phyloP scores from a whole-genome alignment of 164 flowering plant species.

The Echeveria elegans region DNA sequence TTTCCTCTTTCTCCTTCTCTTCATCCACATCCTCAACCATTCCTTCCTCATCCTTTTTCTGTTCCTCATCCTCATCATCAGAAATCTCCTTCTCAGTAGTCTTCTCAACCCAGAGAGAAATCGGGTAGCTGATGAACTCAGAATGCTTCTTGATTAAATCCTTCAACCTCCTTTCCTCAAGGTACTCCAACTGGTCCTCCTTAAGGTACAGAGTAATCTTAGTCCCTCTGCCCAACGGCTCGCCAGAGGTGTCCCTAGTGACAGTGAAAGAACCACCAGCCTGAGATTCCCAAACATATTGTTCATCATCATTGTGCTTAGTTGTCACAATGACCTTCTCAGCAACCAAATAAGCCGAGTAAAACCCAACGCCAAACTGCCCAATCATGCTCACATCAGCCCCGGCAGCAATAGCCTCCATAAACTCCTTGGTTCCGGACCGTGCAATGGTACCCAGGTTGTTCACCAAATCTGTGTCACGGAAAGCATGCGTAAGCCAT shows the following conservation, averaged over 20 bases:
- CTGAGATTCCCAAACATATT: constrained; percentile 20
- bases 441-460: constrained; percentile 25
- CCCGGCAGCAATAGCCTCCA: constrained; percentile 30
- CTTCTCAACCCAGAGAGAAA: constrained; percentile 29
- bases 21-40: constrained; percentile 20
- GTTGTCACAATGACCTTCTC: constrained; percentile 19
- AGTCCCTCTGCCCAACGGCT: constrained; percentile 16
- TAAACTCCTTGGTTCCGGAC: constrained; percentile 28
- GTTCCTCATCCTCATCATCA: constrained; percentile 25
- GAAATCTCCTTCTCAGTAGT: constrained; percentile 27
- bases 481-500: not conserved
- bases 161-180: constrained; percentile 14
- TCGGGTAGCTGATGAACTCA: constrained; percentile 27
- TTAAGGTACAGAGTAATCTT: constrained; percentile 15
- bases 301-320: constrained; percentile 21
- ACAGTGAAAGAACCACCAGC: constrained; percentile 18
- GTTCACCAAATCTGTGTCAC: constrained; percentile 21
- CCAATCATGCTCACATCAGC: constrained; percentile 36
- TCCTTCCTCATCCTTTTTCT: constrained; percentile 17
- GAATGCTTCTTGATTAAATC: constrained; percentile 14
- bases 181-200: constrained; percentile 16
- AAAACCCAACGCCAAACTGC: constrained; percentile 25
- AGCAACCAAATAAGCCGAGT: constrained; percentile 23
- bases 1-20: constrained; percentile 20
- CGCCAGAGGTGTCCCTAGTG: constrained; percentile 17